phyloP scores from a whole-genome alignment of 2,329 filamentous ascomycete genomes.

The Cryphonectria carpinicola region DNA sequence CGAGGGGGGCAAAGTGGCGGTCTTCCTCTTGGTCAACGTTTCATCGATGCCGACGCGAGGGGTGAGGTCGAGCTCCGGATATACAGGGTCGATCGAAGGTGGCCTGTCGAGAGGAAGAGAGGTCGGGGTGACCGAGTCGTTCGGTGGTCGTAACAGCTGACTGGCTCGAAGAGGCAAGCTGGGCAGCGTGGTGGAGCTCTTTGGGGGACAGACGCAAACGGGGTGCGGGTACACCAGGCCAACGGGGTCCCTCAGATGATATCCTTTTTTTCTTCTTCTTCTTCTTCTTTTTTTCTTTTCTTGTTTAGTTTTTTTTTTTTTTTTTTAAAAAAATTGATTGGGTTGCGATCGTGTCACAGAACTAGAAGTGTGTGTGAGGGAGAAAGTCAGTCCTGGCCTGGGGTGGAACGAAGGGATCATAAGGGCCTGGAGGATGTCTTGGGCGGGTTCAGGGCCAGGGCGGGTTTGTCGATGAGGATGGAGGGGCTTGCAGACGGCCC shows the following conservation, averaged over 20 bases:
- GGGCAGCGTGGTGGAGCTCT: constrained; percentile 17
- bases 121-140: constrained; percentile 8
- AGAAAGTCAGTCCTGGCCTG: not conserved
- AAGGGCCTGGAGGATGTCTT: not conserved
- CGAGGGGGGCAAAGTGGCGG: constrained; percentile 16
- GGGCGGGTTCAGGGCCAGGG: not conserved
- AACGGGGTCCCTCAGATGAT: constrained; percentile 19
- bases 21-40: constrained; percentile 22
- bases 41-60: constrained; percentile 8
- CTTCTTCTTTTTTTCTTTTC: constrained; percentile 12
- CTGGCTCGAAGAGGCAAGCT: constrained; percentile 27
- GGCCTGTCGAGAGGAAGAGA: constrained; percentile 8
- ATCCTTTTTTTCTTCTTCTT: constrained; percentile 12
- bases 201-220: constrained; percentile 11
- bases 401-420: not conserved
- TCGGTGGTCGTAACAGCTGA: constrained; percentile 23
- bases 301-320: not conserved
- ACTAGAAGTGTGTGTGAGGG: constrained; percentile 4
- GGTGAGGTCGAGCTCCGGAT: not conserved
- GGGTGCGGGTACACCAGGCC: constrained; percentile 11
- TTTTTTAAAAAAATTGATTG: constrained; percentile 11
- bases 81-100: constrained; percentile 16
- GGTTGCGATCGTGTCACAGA: constrained; percentile 15
- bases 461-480: constrained; percentile 8
- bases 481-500: constrained; percentile 16